Evolutionary conservation across 495 filamentous ascomycete species (phyloP), one percentile per base, ranked within the genome.

Genomic region (Pseudevernia furfuracea): DNA sequence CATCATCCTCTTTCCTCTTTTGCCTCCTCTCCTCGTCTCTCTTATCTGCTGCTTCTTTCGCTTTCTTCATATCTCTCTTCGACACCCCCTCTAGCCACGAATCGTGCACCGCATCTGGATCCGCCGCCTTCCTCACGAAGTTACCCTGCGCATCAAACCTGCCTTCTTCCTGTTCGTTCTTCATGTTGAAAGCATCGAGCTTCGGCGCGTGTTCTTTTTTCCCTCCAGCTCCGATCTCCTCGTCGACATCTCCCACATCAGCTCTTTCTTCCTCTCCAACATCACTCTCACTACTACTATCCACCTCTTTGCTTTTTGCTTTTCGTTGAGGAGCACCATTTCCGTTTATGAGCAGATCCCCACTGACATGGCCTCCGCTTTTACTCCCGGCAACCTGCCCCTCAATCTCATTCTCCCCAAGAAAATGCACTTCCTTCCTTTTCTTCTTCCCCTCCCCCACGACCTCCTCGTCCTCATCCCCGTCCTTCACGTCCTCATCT

Each of bases 181-280:
- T 85, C 84, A 98, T 92, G 71, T 98, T 96, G 81, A 98, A 98
- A 0, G 92, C 94, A 75, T 97, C 94, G 34, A 97, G 80, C 69
- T 94, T 87, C n/a, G 94, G 94, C 21, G 95, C 95, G 73, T 96
- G 90, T 72, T 89, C 92, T 75, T 97, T 97, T 68, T 92, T 87
- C 1, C 86, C 87, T 10, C 94, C 95, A 4, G 89, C 86, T 3
- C 95, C 95, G 38, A 98, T 76, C 73, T 97, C 94, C 58, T 91
- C 87, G 69, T 96, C 92, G 7, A 95, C 69, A 4, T 85, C 88
- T 23, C 82, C 86, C 56, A 85, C 78, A 59, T 82, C 87, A 7
- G 86, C 87, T 52, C 87, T 77, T 44, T 89, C 86, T 66, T 89
- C 88, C 53, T 92, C 88, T 37, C 84, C 88, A 39, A 89, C 86